Conservation (phyloP, 495 filamentous ascomycete species). For the Xylaria longipes region DNA sequence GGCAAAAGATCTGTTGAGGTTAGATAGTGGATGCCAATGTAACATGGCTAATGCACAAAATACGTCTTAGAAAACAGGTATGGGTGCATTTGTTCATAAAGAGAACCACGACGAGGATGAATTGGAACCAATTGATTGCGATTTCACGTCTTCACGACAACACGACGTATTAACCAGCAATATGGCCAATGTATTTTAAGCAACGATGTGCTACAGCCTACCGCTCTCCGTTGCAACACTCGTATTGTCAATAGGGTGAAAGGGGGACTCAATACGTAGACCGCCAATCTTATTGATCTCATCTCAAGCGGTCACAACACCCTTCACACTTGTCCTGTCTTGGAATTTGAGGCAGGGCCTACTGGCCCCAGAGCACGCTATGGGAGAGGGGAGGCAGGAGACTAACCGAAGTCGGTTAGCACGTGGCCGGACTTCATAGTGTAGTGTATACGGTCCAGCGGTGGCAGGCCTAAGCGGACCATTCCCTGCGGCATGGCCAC, state of each 20-base stretch:
- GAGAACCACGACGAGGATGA: background rate
- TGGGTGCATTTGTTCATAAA: constrained; percentile 1
- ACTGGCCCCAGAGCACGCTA: background rate
- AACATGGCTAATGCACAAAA: constrained; percentile 19
- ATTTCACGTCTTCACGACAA: background rate
- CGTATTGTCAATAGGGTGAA: background rate
- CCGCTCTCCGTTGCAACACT: background rate
- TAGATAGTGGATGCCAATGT: constrained; percentile 6
- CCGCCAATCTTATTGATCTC: constrained; percentile 23
- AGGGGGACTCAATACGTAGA: constrained; percentile 8
- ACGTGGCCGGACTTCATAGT: background rate
- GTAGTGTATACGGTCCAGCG: constrained; percentile 6
- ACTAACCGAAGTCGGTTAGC: background rate
- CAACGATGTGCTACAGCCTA: background rate
- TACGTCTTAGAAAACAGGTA: constrained; percentile 12
- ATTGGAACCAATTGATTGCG: constrained; percentile 3
- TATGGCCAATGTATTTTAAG: background rate
- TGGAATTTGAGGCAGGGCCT: background rate
- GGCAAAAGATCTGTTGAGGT: constrained; percentile 14
- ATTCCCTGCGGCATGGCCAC: constrained; percentile 9
- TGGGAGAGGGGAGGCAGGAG: background rate
- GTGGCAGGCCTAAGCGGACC: constrained; percentile 1
- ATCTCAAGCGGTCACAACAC: constrained; percentile 17
- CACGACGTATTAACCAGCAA: background rate
- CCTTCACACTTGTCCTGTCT: constrained; percentile 6